phyloP scores from a whole-genome alignment of 2,329 filamentous ascomycete genomes.

The Xylariomycetidae sp. region DNA sequence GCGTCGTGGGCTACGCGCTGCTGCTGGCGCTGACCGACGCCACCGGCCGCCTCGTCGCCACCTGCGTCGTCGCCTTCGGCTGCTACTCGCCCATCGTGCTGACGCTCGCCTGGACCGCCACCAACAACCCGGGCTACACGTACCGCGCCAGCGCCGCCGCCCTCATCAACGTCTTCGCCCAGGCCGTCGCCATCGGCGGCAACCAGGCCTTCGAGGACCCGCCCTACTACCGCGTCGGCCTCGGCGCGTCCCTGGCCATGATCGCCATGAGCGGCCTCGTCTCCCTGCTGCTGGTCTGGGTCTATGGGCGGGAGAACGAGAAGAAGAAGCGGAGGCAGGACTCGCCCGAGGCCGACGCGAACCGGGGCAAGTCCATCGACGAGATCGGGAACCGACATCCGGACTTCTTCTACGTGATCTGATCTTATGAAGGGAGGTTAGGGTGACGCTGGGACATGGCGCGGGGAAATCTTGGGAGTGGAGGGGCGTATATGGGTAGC shows the following conservation, averaged over 20 bases:
- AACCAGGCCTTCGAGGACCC: constrained; percentile 19
- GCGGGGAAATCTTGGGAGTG: too few species aligned
- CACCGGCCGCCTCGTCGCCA: constrained; percentile 16
- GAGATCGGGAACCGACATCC: constrained; percentile 9
- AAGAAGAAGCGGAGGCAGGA: constrained; percentile 5
- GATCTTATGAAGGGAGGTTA: too few species aligned
- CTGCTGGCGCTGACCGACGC: constrained; percentile 15
- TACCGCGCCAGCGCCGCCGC: constrained; percentile 10
- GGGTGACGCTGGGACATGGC: too few species aligned
- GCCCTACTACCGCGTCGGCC: constrained; percentile 10
- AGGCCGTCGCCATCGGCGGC: constrained; percentile 16
- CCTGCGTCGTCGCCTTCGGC: constrained; percentile 17
- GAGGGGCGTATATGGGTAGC: too few species aligned
- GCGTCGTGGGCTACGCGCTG: constrained; percentile 15
- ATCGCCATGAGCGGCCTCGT: constrained; percentile 5
- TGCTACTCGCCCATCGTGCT: constrained; percentile 17
- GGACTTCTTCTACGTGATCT: constrained; percentile 6
- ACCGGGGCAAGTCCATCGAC: constrained; percentile 4
- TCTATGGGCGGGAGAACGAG: constrained; percentile 4
- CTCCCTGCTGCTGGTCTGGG: background rate
- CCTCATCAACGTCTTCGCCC: constrained; percentile 17
- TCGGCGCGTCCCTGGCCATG: constrained; percentile 5
- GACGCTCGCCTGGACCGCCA: constrained; percentile 19
- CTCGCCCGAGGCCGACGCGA: constrained; percentile 1
- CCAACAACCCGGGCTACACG: constrained; percentile 21